Evolutionary conservation across 2,329 filamentous ascomycete species (phyloP), one percentile per base, ranked within the genome.

Genomic region (Beauveria sp.): DNA sequence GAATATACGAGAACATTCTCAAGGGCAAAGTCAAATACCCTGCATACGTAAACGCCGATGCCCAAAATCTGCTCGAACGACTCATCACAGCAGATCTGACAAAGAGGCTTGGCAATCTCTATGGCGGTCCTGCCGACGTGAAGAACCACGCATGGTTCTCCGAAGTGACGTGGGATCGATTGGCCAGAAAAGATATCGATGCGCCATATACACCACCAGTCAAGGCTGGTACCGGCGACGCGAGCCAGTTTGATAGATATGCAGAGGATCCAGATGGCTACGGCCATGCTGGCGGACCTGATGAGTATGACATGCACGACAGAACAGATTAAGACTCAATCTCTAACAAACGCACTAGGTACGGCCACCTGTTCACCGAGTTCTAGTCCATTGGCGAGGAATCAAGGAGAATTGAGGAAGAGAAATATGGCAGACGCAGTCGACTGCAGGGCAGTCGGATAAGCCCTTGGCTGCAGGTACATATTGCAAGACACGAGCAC

Each of bases 1-100:
- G 96, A 78, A 99, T 99, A 71, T 99, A 99, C 78, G 95, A 99
- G 79, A 99, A 99, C 74, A 99, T 99, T 70, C 84, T 99, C 66
- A 93, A 92, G 71, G 95, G 93, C 64, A 88, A 90, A 69, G 90
- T 99, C 75, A 98, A 97, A 78, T 99, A 98, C 74, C 95, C 95
- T 60, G 88, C 90, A 6, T 99, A 98, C 74, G 90, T 99, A 70
- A 91, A 98, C 72, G 87, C 89, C 1, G 95, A 98, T 72, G 95
- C 95, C 0, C 92, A 96, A 72, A 90, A 98, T 74, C 82, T 99
- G 62, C 85, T 99, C 42, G 89, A 95, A 71, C 89, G 92, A 69
- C 83, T 99, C 68, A 98, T 99, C 75, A 99, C 95, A 28, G 85
- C 90, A 42, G 95, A 99, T 73, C 80, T 99, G 67, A 97, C 95